These are phyloP conservation scores for Exobasidium cylindrosporum DNA, from an alignment of 1,284 basidiomycete genomes.

Conservation along the genomic window DNA sequence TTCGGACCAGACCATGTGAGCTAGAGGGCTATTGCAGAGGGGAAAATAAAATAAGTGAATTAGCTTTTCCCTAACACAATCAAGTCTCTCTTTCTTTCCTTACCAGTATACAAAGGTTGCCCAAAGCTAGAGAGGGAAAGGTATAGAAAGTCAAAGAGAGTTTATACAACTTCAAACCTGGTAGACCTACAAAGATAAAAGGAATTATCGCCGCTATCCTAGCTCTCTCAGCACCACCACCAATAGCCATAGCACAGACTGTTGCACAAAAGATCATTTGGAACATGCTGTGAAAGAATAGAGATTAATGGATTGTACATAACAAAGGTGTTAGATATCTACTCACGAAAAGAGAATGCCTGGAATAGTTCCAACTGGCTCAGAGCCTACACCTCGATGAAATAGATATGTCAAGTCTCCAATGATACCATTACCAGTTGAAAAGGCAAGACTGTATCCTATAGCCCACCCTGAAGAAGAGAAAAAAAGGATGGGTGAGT, in stretches of 20 bases:
- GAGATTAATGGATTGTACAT: no score
- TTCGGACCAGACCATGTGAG: slow-evolving; percentile 77
- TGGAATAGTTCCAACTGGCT: slow-evolving; percentile 63
- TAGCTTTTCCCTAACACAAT: no score
- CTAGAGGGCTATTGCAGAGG: no score
- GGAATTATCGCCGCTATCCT: slow-evolving; percentile 84
- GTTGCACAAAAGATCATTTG: slow-evolving; percentile 57
- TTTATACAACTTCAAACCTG: slow-evolving; percentile 18
- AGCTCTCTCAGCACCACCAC: slow-evolving; percentile 77
- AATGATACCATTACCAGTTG: slow-evolving; percentile 62
- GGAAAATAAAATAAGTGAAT: no score
- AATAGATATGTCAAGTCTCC: slow-evolving; percentile 68
- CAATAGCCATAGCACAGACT: slow-evolving; percentile 61
- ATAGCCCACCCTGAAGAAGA: slow-evolving; percentile 29
- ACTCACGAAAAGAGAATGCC: slow-evolving; percentile 58
- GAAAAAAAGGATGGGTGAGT: neutral
- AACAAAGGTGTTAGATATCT: no score
- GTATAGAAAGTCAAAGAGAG: neutral
- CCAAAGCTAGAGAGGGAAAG: slow-evolving; percentile 62
- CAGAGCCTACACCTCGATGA: slow-evolving; percentile 63
- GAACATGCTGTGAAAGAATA: no score
- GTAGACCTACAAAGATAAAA: slow-evolving; percentile 81
- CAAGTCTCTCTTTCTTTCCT: no score
- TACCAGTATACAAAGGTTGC: slow-evolving; percentile 68
- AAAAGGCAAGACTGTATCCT: slow-evolving; percentile 55